phyloP scores from a whole-genome alignment of 2,329 filamentous ascomycete genomes.

The Colletotrichum sp. region DNA sequence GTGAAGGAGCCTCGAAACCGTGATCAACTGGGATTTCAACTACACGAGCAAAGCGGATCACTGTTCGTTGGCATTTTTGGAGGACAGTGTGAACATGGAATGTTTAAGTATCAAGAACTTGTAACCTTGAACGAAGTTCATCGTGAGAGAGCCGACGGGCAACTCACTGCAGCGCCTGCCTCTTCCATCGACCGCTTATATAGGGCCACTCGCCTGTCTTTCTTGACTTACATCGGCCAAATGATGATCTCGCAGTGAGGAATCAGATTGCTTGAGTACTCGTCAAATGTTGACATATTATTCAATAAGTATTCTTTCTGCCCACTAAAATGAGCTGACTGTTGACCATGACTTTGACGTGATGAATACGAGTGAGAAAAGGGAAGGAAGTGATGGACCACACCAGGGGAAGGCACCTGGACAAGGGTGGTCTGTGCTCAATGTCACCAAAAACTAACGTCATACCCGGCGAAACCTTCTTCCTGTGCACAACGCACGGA shows the following conservation, averaged over 20 bases:
- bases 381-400: not conserved
- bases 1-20: not conserved
- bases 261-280: not conserved
- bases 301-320: not conserved
- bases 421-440: not conserved
- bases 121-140: no score
- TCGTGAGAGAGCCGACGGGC: no score
- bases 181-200: not conserved
- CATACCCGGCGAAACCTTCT: constrained; percentile 6
- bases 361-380: rapidly evolving
- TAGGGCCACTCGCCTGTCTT: not conserved
- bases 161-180: no score
- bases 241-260: not conserved
- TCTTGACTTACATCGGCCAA: not conserved
- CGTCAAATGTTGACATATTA: not conserved
- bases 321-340: not conserved
- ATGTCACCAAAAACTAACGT: not conserved
- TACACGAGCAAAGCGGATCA: no score
- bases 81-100: rapidly evolving
- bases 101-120: no score
- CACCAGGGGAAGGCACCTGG: not conserved
- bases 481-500: not conserved
- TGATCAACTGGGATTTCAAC: not conserved
- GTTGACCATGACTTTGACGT: rapidly evolving
- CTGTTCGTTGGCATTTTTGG: no score